Percentiles rank a stretch among this genome's conserved stretches.
Conservation (phyloP, 345 rosid species). For the Kandelia obovata region DNA sequence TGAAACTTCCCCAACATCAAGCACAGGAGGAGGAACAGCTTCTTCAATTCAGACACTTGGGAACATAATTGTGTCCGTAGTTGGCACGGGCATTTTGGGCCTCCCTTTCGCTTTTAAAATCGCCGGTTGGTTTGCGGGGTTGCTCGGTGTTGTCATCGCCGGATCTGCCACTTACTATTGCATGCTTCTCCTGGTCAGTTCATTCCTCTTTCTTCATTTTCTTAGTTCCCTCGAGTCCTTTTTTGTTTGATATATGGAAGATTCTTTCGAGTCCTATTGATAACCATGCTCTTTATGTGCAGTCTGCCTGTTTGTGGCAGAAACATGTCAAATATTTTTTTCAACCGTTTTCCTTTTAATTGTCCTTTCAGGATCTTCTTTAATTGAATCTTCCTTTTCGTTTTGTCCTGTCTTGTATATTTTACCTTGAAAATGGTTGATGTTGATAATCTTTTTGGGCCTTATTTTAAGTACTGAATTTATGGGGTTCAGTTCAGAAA, state of each 20-base stretch:
- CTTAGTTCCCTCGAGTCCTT: not conserved
- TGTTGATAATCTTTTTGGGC: not conserved
- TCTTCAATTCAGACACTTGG: slow-evolving; percentile 74
- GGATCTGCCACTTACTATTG: slow-evolving; percentile 74
- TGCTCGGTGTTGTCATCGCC: slow-evolving; percentile 55
- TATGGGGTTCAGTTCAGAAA: not conserved
- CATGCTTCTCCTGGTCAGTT: slow-evolving; percentile 92
- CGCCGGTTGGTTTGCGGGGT: slow-evolving; percentile 89
- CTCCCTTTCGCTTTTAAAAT: slow-evolving; percentile 81
- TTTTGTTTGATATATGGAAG: too few species aligned
- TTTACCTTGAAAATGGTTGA: not conserved
- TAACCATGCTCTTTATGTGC: not conserved
- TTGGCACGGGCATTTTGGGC: slow-evolving; percentile 90
- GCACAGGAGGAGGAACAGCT: slow-evolving; percentile 39
- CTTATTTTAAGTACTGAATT: not conserved
- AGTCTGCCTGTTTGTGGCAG: not conserved
- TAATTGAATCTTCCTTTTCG: not conserved
- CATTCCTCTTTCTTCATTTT: not conserved
- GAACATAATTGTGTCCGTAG: slow-evolving; percentile 80
- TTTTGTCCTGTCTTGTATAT: not conserved
- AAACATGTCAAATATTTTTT: not conserved
- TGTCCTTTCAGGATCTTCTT: not conserved
- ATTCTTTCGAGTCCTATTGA: not conserved
- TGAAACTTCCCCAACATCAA: not conserved
- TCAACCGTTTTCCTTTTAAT: not conserved